phyloP scores from a whole-genome alignment of 2,329 filamentous ascomycete genomes.

The Talaromyces sp. region DNA sequence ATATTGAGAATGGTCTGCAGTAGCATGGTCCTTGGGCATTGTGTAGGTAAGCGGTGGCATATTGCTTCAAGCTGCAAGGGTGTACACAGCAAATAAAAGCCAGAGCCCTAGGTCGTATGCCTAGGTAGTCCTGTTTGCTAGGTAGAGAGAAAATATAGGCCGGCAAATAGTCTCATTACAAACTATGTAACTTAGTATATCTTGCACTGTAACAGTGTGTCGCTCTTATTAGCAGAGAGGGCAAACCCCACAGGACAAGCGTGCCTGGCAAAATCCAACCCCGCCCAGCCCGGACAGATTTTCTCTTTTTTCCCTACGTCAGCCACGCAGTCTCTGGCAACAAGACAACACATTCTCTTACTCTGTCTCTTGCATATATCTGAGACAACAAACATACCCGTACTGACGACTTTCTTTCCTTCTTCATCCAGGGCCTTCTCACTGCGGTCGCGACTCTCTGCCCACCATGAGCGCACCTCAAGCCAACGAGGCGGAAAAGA shows the following conservation, averaged over 20 bases:
- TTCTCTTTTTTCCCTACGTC: not conserved
- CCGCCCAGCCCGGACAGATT: not conserved
- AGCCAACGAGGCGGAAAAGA: slow-evolving; percentile 96
- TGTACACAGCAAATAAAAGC: too few species aligned
- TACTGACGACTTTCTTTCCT: not conserved
- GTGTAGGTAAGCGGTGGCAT: too few species aligned
- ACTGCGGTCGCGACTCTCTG: slow-evolving; percentile 16
- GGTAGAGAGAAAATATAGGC: too few species aligned
- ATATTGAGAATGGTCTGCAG: too few species aligned
- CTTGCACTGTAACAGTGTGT: too few species aligned
- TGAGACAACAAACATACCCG: not conserved
- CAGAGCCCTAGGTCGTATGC: too few species aligned
- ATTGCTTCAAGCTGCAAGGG: too few species aligned
- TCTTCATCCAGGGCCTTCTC: slow-evolving; percentile 10
- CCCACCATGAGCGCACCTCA: slow-evolving; percentile 76
- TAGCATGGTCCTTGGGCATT: too few species aligned
- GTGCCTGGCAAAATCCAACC: slow-evolving; percentile 11
- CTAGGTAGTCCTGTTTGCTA: too few species aligned
- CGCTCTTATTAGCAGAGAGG: not conserved
- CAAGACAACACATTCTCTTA: not conserved
- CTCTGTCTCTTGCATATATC: not conserved
- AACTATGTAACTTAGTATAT: too few species aligned
- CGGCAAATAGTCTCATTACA: too few species aligned
- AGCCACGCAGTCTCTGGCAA: slow-evolving; percentile 1
- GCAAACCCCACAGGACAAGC: slow-evolving; percentile 11